Evolutionary conservation across 2,329 filamentous ascomycete species (phyloP).

Genomic region (Neopestalotiopsis sp.): DNA sequence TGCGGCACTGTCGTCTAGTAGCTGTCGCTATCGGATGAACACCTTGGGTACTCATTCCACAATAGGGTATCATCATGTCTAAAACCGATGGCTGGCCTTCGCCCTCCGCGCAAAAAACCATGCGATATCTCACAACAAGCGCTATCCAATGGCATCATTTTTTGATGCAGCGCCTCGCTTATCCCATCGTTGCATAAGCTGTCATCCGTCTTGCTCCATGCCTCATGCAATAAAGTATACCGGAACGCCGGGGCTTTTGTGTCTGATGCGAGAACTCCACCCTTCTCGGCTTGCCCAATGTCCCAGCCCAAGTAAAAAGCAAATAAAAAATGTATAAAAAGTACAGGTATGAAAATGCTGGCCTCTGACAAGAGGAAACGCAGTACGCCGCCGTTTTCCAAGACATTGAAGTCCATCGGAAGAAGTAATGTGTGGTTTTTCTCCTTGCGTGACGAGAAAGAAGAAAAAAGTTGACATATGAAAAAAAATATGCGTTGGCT

Average conservation of each 20-base stretch:
- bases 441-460: background rate
- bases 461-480: conserved; percentile 7
- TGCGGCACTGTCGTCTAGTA: conserved; percentile 19
- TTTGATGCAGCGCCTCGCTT: conserved; percentile 12
- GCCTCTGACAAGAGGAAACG: conserved; percentile 14
- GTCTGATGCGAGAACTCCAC: conserved; percentile 16
- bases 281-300: conserved; percentile 15
- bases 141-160: conserved; percentile 4
- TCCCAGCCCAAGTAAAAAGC: conserved; percentile 9
- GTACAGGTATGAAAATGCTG: conserved; percentile 7
- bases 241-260: conserved; percentile 20
- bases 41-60: background rate
- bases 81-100: conserved; percentile 17
- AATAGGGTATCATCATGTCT: conserved; percentile 6
- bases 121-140: conserved; percentile 14
- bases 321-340: conserved; percentile 5
- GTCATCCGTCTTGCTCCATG: conserved; percentile 19
- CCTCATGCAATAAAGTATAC: conserved; percentile 16
- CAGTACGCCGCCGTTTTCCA: conserved; percentile 18
- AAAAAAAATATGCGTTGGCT: conserved; percentile 10
- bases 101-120: background rate
- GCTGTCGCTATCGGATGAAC: conserved; percentile 9
- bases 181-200: conserved; percentile 17
- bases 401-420: conserved; percentile 7
- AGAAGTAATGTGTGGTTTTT: background rate